Evolutionary conservation across 2,329 filamentous ascomycete species (phyloP).

Genomic region (Botrytis galanthina): DNA sequence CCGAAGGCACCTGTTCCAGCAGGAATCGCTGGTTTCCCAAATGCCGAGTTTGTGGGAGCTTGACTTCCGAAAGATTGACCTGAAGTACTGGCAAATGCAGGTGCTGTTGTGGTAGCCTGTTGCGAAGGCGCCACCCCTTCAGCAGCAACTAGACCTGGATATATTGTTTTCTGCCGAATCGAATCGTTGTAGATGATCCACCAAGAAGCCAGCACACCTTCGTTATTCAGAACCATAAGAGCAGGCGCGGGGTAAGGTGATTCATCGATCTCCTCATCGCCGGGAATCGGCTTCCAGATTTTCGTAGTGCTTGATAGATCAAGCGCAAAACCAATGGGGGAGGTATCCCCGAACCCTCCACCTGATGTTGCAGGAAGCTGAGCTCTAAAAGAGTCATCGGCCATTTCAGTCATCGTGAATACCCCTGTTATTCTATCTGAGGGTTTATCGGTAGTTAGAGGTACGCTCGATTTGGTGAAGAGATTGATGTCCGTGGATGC

Average conservation of each 20-base stretch:
- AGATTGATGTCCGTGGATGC: constrained; percentile 76
- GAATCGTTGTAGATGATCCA: constrained; percentile 91
- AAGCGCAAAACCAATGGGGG: constrained; percentile 73
- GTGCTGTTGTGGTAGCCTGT: constrained; percentile 26
- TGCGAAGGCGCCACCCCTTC: constrained; percentile 30
- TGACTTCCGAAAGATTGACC: constrained; percentile 22
- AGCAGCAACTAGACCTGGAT: constrained; percentile 62
- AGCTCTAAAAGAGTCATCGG: constrained; percentile 72
- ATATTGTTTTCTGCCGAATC: constrained; percentile 69
- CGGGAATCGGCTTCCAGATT: constrained; percentile 72
- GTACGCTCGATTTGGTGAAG: constrained; percentile 68
- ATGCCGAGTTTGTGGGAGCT: constrained; percentile 32
- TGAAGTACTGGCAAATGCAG: constrained; percentile 34
- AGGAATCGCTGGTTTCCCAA: constrained; percentile 35
- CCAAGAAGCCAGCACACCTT: constrained; percentile 82
- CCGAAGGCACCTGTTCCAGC: constrained; percentile 40
- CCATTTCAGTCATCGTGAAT: constrained; percentile 71
- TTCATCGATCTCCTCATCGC: constrained; percentile 69
- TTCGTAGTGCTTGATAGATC: constrained; percentile 83
- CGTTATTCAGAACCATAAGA: constrained; percentile 81
- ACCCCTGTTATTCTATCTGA: constrained; percentile 60
- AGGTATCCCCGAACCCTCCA: constrained; percentile 68
- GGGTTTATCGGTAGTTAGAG: constrained; percentile 60
- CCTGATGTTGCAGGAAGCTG: constrained; percentile 63
- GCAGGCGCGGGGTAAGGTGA: constrained; percentile 80